Evolutionary conservation across 1,139 yeast species (phyloP).

Genomic region (Debaryomyces psychrophilus): DNA sequence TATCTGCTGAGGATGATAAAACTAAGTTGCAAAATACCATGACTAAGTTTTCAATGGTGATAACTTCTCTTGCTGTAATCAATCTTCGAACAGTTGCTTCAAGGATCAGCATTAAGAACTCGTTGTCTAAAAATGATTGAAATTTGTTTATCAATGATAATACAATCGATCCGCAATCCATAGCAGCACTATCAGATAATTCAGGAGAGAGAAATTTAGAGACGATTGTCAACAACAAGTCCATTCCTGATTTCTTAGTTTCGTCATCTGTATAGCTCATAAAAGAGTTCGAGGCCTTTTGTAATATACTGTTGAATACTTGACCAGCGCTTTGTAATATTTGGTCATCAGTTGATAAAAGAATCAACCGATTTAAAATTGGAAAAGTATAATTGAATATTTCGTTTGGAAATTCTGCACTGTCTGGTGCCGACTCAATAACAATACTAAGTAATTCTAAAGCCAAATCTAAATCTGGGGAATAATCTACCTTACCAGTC

Average conservation of each 20-base stretch:
- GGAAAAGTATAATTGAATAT: constrained; percentile 57
- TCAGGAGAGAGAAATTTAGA: constrained; percentile 73
- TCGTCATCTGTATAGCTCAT: constrained; percentile 40
- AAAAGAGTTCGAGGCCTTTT: constrained; percentile 52
- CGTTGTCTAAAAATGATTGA: constrained; percentile 49
- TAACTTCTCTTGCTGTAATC: constrained; percentile 63
- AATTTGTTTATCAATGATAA: constrained; percentile 67
- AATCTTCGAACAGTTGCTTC: constrained; percentile 74
- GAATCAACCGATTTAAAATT: constrained; percentile 52
- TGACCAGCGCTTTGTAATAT: constrained; percentile 79
- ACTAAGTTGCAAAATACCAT: constrained; percentile 77
- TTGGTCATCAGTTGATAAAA: constrained; percentile 71
- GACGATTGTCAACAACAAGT: constrained; percentile 59
- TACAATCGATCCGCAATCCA: constrained; percentile 70
- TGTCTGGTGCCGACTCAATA: constrained; percentile 44
- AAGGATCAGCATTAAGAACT: constrained; percentile 60
- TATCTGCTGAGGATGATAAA: constrained; percentile 59
- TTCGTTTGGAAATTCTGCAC: constrained; percentile 43
- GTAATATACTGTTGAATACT: constrained; percentile 64
- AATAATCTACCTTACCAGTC: constrained; percentile 38
- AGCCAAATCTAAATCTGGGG: constrained; percentile 65
- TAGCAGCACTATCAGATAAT: constrained; percentile 78
- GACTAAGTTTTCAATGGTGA: constrained; percentile 75
- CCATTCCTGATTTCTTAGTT: constrained; percentile 52
- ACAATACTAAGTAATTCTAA: constrained; percentile 68